phyloP scores from a whole-genome alignment of 371 early-diverging fungal genomes.

The Rhizopus microsporus region DNA sequence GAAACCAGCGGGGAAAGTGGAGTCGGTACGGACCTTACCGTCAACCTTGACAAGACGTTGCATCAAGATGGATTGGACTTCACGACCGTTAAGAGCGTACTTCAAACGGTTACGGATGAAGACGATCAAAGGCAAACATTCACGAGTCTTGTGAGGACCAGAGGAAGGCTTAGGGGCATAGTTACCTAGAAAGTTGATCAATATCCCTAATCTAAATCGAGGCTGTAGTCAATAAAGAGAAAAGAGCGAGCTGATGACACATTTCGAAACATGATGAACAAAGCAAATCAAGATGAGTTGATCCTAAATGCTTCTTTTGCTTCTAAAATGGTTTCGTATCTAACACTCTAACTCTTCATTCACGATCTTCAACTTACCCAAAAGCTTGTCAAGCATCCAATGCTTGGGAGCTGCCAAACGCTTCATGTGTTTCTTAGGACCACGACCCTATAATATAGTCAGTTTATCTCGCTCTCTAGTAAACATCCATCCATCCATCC shows the following conservation, averaged over 20 bases:
- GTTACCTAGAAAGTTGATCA: slow-evolving; percentile 27
- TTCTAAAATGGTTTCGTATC: not conserved
- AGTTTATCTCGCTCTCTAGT: not conserved
- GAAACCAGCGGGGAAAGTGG: slow-evolving; percentile 99
- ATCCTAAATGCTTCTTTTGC: not conserved
- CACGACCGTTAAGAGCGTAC: slow-evolving; percentile 98
- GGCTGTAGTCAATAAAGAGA: not conserved
- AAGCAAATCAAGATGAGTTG: not conserved
- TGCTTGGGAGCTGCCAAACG: slow-evolving; percentile 99
- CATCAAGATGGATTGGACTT: slow-evolving; percentile 96
- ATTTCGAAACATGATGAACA: not conserved
- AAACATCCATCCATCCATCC: slow-evolving; percentile 16
- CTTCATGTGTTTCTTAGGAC: slow-evolving; percentile 99
- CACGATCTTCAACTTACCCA: slow-evolving; percentile 31
- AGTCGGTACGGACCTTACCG: slow-evolving; percentile 98
- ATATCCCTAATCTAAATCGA: not conserved
- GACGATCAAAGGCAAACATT: slow-evolving; percentile 98
- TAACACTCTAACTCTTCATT: not conserved
- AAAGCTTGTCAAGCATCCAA: slow-evolving; percentile 99
- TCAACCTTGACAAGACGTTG: slow-evolving; percentile 99
- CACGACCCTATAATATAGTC: slow-evolving; percentile 78
- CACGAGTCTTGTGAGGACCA: slow-evolving; percentile 99
- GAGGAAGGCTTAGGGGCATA: slow-evolving; percentile 97
- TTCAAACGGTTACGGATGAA: slow-evolving; percentile 99
- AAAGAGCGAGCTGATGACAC: not conserved